Conservation (phyloP, 2,329 filamentous ascomycete species). For the Fusarium sp. region DNA sequence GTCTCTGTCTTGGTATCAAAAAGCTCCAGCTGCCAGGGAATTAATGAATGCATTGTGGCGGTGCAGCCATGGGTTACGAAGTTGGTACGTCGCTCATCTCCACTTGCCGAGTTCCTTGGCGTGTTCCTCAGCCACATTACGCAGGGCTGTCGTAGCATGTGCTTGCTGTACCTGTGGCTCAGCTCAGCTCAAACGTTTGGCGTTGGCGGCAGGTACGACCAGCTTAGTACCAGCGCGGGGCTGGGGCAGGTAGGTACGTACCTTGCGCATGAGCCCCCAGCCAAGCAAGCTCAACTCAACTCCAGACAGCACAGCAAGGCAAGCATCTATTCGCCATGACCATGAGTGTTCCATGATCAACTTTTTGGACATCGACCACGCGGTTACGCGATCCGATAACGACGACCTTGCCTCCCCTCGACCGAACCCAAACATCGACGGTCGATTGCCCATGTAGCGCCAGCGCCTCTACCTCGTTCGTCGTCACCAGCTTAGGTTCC, state of each 20-base stretch:
- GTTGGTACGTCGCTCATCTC: slow-evolving; percentile 21
- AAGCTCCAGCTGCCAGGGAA: slow-evolving; percentile 27
- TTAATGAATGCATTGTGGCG: slow-evolving; percentile 28
- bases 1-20: slow-evolving; percentile 35
- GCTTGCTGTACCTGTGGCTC: slow-evolving; percentile 40
- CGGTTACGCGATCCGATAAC: slow-evolving; percentile 15
- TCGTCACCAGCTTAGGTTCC: slow-evolving; percentile 32
- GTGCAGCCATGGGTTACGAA: slow-evolving; percentile 41
- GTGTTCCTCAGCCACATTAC: not conserved
- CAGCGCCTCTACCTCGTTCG: slow-evolving; percentile 36
- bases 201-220: slow-evolving; percentile 2
- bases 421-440: not conserved
- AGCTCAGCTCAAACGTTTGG: slow-evolving; percentile 15
- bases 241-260: slow-evolving; percentile 9
- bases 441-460: slow-evolving; percentile 44
- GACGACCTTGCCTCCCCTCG: slow-evolving; percentile 8
- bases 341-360: slow-evolving; percentile 33
- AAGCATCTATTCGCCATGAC: slow-evolving; percentile 6
- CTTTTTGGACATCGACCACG: slow-evolving; percentile 26
- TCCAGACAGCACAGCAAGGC: not conserved
- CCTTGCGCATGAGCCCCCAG: slow-evolving; percentile 27
- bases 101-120: slow-evolving; percentile 30
- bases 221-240: slow-evolving; percentile 18
- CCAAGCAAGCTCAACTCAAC: slow-evolving; percentile 7
- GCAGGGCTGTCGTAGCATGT: slow-evolving; percentile 16